Evolutionary conservation across 2,329 filamentous ascomycete species (phyloP), one percentile per base, ranked within the genome.

Genomic region (Hypocreales sp.): DNA sequence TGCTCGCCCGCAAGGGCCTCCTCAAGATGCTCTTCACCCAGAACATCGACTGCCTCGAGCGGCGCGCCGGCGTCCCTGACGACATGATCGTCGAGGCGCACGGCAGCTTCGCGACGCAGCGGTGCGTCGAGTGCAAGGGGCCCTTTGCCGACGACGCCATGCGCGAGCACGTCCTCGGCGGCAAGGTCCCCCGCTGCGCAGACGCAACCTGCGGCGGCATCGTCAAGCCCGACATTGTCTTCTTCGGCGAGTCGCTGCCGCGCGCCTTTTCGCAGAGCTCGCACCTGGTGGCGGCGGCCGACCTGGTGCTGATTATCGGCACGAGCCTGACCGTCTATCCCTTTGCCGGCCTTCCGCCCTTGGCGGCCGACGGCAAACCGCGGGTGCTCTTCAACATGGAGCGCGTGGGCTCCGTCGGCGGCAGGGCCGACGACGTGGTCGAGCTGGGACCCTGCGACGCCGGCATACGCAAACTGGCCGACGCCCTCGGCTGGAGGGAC

Each of bases 21-120:
- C 59, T 98, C 15, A 59, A 78, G 38, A 90, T 84, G 60, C 69
- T 90, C 28, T 98, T 95, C 51, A 94, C 90, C 0, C 90, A 98
- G 47, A 98, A 98, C 46, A 95, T 98, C 39, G 90, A 98, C 56
- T 93, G 84, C 43, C 65, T 98, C 9, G 90, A 98, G 55, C 72
- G 86, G 14, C 66, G 71, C 39, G 90, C 87, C 9, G 90, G 90
- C 15, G 74, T 98, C 1, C 80, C 84, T 0, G 64, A 60, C 0
- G 73, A 87, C 3, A 74, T 69, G 50, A 86, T 98, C 26, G 65
- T 98, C 18, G 87, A 95, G 53, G 90, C 90, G 0, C 90, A 98
- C 50, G 90, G 90, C 24, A 93, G 83, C 48, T 98, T 95, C 48
- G 87, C 87, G 14, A 72, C 69, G 1, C 87, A 95, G 54, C 69